Base-by-base conservation (phyloP, 495 filamentous ascomycete genomes). In the Chaetomium cochliodes region DNA sequence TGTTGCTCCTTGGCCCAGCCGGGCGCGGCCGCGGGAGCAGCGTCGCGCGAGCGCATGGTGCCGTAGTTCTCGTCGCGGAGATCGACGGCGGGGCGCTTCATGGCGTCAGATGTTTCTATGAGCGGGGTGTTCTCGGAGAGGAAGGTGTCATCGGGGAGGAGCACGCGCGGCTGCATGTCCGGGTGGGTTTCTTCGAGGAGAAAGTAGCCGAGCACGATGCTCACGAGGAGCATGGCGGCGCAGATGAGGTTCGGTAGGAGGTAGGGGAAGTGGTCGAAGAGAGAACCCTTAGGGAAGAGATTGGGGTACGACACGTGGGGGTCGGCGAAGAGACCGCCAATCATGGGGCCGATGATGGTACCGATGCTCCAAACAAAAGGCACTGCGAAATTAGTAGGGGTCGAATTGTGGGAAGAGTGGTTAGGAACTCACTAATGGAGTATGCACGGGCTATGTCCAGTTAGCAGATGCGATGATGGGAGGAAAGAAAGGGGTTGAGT, bases 331-430 rank as follows among this genome's bases (percentile, higher is more conserved):
- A 87, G 85, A 28, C 91, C 91, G 62, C 91, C 91, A 70, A 93
- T 89, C 44, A 87, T 86, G 70, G 91, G 91, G 7, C 91, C 91
- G 62, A 93, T 84, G 62, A 93, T 93, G 22, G 90, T 92, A 41
- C 90, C 91, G 63, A 96, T 87, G 30, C 85, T 88, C 91, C 91
- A 96, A 37, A 93, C 88, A 73, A 93, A 93, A 15, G 91, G 91
- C 90, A 93, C 60, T 63, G 60, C 12, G 18, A 46, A 22, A 51
- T 70, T 58, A 66, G 64, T 51, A 50, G 3, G 28, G 30, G 23
- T 58, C 20, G 26, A 39, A 37, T 18, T 3, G 33, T 5, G 5
- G 8, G 20, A n/a, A 37, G 54, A 13, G 4, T 18, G 13, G 8
- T 22, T 9, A 25, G n/a, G 23, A 20, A 70, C 71, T 52, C 66